phyloP scores from a whole-genome alignment of 2,329 filamentous ascomycete genomes.

The Cladosporium velox region DNA sequence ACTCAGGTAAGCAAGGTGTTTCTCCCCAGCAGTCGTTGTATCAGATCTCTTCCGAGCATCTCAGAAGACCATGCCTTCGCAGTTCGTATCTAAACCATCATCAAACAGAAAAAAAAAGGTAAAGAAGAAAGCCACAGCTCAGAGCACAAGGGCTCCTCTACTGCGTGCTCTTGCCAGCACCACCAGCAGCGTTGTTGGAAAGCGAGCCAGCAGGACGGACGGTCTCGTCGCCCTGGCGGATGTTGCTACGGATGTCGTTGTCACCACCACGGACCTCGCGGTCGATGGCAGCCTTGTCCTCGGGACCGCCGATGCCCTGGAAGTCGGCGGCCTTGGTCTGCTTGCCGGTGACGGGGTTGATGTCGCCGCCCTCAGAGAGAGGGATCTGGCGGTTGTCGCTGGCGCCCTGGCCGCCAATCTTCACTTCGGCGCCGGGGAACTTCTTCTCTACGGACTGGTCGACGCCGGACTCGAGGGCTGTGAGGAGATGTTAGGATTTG shows the following conservation, averaged over 20 bases:
- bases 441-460: conserved; percentile 43
- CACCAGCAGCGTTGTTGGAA: conserved; percentile 21
- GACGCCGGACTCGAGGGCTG: conserved; percentile 52
- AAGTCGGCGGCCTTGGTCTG: conserved; percentile 52
- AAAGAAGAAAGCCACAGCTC: not conserved
- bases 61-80: not conserved
- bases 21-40: not conserved
- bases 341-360: conserved; percentile 29
- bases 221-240: conserved; percentile 40
- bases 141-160: not conserved
- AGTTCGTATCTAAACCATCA: conserved; percentile 2
- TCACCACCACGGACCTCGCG: conserved; percentile 44
- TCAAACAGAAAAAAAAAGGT: not conserved
- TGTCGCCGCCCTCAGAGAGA: conserved; percentile 45
- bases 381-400: conserved; percentile 53
- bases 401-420: conserved; percentile 46
- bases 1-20: not conserved
- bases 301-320: conserved; percentile 51
- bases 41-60: not conserved
- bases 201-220: conserved; percentile 24
- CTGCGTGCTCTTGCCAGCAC: conserved; percentile 23
- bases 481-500: not conserved
- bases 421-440: conserved; percentile 50
- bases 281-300: conserved; percentile 45
- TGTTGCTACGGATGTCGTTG: conserved; percentile 44